Base-by-base conservation (phyloP, 108 stramenopile species). In the Mayamaea pseudoterrestris region DNA sequence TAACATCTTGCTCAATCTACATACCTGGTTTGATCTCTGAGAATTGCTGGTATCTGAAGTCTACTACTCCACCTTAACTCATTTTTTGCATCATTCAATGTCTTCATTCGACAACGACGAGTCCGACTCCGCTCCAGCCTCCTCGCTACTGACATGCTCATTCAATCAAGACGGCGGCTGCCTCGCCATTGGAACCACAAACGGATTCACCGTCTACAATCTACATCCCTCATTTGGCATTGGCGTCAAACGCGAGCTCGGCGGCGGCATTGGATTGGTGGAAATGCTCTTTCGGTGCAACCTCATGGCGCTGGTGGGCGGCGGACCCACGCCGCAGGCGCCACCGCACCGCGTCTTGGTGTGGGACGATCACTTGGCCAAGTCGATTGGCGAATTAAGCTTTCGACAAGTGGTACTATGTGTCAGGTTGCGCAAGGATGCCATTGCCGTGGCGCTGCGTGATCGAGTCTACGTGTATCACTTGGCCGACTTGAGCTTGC, bases 271-370 rank as follows among this genome's bases (percentile, higher is more conserved):
- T 25, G 96, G 93, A n/a, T 70, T 67, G 34, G 92, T 97, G 8
- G 95, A 97, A 78, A 96, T 99, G 97, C 78, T 99, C 18, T 99
- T 95, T 65, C 83, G 99, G 8, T 94, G 93, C 63, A 99, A 99
- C 45, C 68, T 99, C 5, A 73, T 99, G 50, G 97, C 97, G 8
- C 69, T 99, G 26, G 96, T 95, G 16, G 97, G 99, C 6, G 93
- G 91, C 0, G 80, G 76, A 1, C 34, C 68, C 23, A 71, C 83
- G 22, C 95, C 98, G 2, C 71, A 93, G 7, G 91, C 80, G 27
- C 93, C 97, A 17, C 84, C 92, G 11, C 93, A 96, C 58, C 95
- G 95, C 52, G 96, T 99, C 1, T 80, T 94, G 60, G 94, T 99
- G 26, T 99, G 95, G 90, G 98, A 98, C 47, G 98, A 99, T 72